A percentile compares a stretch with the other conserved stretches of the same genome.
phyloP scores from a whole-genome alignment of 768 basidiomycete genomes.

The Phaeotremella fagi region DNA sequence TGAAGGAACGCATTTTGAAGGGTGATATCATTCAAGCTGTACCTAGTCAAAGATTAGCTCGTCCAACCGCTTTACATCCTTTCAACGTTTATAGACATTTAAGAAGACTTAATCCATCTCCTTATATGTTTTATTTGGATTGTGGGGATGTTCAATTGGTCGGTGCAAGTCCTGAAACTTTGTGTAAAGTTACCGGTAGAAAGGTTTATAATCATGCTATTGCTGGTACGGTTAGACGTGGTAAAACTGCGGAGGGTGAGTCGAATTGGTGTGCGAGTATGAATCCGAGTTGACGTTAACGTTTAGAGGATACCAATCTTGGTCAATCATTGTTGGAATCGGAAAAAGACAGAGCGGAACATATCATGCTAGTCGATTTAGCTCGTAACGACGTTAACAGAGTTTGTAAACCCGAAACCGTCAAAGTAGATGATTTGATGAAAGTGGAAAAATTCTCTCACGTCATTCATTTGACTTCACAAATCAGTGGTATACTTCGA shows the following conservation, averaged over 20 bases:
- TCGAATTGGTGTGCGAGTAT: slow-evolving; percentile 5
- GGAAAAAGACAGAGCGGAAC: slow-evolving; percentile 93
- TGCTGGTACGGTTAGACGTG: slow-evolving; percentile 86
- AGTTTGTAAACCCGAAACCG: slow-evolving; percentile 88
- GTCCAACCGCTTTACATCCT: slow-evolving; percentile 82
- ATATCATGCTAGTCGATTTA: slow-evolving; percentile 98
- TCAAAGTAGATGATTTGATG: slow-evolving; percentile 95
- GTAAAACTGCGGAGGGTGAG: slow-evolving; percentile 77
- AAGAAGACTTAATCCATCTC: slow-evolving; percentile 91
- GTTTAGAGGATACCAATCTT: slow-evolving; percentile 75
- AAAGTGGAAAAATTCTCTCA: slow-evolving; percentile 91
- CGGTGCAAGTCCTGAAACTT: slow-evolving; percentile 95
- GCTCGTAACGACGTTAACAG: slow-evolving; percentile 98
- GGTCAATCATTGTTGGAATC: slow-evolving; percentile 70
- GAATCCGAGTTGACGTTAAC: slow-evolving; percentile 6
- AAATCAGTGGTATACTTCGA: slow-evolving; percentile 80
- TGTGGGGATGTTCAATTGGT: slow-evolving; percentile 90
- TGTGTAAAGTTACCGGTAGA: slow-evolving; percentile 89
- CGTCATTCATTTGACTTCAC: slow-evolving; percentile 94
- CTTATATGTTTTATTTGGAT: slow-evolving; percentile 98
- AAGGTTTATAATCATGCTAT: slow-evolving; percentile 97
- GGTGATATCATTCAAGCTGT: slow-evolving; percentile 99
- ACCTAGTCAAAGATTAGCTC: slow-evolving; percentile 82
- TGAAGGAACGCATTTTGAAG: slow-evolving; percentile 90
- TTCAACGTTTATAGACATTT: slow-evolving; percentile 96